Evolutionary conservation across 331 rosid species (phyloP), one percentile per base, ranked within the genome.

Genomic region (Phaseolus coccineus): DNA sequence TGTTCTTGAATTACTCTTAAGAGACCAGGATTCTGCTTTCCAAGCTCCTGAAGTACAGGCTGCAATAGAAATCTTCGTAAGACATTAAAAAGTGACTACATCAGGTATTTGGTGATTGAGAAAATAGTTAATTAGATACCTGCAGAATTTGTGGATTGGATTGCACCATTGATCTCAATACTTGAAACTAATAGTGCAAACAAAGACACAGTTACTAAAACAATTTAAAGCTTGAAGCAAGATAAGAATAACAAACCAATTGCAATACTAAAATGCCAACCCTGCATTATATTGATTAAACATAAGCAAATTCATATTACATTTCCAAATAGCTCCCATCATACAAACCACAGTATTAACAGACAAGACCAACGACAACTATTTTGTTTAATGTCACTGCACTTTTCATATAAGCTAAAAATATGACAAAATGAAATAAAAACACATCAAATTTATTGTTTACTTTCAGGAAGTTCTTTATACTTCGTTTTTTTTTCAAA

Each of bases 21-120:
- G 79, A 93, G 98, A 83, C 86, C 79, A 53, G 97, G 97, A 75
- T 93, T 93, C 82, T 93, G 98, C 89, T 91, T 90, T 69, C 98
- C 98, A 11, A 93, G 98, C 85, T 93, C 98, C 76, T 89, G 98
- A 82, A 93, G 97, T 91, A 93, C 93, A 72, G 98, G 95, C 98
- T 93, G 95, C 80, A 80, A 84, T 61, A 79, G 61, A 82, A 66
- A 68, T 27, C 12, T 33, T 25, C 55, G 58, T 64, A 52, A 65
- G 78, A 59, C 59, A 46, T 70, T 40, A 46, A 73, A 44, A 80
- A 69, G 61, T 51, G 78, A 61, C 57, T 48, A 37, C 53, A 42
- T 37, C 39, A 44, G 62, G 72, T 59, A 67, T 57, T 46, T 8
- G 42, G 46, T 61, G 37, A 66, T 67, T 22, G 66, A 69, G 77